Percentiles rank a stretch among this genome's conserved stretches.
Conservation (phyloP, 306 rosid genomes). For the Amphicarpaea edgeworthii region DNA sequence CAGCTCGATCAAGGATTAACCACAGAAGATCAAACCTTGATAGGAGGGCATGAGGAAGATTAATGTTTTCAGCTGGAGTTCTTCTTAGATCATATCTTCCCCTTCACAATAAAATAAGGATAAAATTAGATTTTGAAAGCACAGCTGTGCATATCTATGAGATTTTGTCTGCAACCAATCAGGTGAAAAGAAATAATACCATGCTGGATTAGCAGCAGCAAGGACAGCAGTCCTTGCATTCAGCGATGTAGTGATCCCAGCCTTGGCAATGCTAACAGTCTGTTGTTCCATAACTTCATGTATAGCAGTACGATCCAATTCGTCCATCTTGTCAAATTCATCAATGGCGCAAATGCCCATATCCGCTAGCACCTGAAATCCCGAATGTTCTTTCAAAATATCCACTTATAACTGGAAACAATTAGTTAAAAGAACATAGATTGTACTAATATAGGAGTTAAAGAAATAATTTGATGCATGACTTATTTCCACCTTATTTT, state of each 20-base stretch:
- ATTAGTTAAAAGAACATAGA: slow-evolving; percentile 31
- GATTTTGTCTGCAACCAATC: neutral
- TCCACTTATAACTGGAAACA: slow-evolving; percentile 36
- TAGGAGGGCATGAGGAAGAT: slow-evolving; percentile 94
- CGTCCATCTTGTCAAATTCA: slow-evolving; percentile 99
- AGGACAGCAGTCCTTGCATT: slow-evolving; percentile 99
- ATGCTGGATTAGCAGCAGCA: slow-evolving; percentile 99
- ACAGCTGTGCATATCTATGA: slow-evolving; percentile 6
- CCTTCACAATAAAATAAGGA: slow-evolving; percentile 61
- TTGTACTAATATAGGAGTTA: neutral
- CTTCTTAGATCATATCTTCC: slow-evolving; percentile 96
- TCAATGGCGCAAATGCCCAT: slow-evolving; percentile 99
- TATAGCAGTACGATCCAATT: slow-evolving; percentile 95
- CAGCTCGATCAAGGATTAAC: slow-evolving; percentile 99
- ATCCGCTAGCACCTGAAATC: slow-evolving; percentile 88
- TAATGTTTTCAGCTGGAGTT: slow-evolving; percentile 98
- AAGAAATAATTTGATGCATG: slow-evolving; percentile 31
- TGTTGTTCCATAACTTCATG: slow-evolving; percentile 99
- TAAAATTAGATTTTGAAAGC: slow-evolving; percentile 45
- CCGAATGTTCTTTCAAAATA: slow-evolving; percentile 40
- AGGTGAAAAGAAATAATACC: slow-evolving; percentile 58
- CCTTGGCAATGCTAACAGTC: slow-evolving; percentile 99
- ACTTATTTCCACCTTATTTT: slow-evolving; percentile 23
- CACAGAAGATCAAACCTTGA: slow-evolving; percentile 97
- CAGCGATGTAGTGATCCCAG: slow-evolving; percentile 95